These are phyloP conservation scores for Leishmania major DNA, from an alignment of 208 protist genomes.

Conservation along the genomic window DNA sequence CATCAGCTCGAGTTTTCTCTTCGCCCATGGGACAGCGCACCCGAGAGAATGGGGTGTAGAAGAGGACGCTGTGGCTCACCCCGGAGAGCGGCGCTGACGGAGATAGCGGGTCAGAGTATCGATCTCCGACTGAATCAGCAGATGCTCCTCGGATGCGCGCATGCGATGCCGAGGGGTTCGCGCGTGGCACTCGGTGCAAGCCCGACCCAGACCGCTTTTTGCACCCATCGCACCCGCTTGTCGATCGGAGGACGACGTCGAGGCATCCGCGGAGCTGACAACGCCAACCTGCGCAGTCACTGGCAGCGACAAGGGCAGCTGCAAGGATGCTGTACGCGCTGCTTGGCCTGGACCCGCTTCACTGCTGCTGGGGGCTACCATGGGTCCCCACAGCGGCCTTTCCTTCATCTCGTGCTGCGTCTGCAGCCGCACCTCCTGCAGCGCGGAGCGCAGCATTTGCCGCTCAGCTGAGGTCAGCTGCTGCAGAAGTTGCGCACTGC, in stretches of 20 bases:
- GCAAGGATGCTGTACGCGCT: background rate
- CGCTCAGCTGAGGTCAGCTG: constrained; percentile 35
- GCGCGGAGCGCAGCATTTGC: constrained; percentile 33
- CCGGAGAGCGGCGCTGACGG: background rate
- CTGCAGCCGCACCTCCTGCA: constrained; percentile 16
- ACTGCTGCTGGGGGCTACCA: background rate
- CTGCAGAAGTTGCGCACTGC: background rate
- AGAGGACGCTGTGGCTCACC: constrained; percentile 1
- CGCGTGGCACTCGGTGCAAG: background rate
- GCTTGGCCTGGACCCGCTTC: background rate
- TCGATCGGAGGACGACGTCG: background rate
- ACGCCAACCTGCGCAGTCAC: background rate
- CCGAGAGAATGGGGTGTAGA: background rate
- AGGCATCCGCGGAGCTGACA: background rate
- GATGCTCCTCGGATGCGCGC: background rate
- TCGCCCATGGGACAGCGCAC: background rate
- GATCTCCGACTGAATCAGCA: background rate
- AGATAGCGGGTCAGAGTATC: constrained; percentile 4
- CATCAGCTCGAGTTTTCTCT: background rate
- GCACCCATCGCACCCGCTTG: background rate
- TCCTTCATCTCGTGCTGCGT: background rate
- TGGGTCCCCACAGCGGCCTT: no score
- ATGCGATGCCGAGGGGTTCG: background rate
- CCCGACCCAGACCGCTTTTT: background rate
- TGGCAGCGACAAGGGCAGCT: background rate